These are phyloP conservation scores for Eutrema japonicum DNA, from an alignment of 345 rosid species.

Conservation along the genomic window DNA sequence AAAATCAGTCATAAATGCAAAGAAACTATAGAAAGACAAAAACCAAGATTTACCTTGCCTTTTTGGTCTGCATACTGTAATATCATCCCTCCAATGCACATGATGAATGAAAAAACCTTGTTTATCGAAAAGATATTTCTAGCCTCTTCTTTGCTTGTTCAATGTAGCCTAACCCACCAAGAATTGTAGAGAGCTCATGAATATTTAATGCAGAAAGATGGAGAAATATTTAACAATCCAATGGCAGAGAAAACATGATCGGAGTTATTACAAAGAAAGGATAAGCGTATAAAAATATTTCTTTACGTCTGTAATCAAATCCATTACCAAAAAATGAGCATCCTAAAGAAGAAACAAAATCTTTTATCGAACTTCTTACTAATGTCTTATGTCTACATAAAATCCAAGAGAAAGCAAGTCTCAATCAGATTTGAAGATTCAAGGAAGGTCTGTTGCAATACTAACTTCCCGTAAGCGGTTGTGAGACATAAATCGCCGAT, in stretches of 20 bases:
- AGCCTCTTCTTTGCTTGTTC: constrained; percentile 50
- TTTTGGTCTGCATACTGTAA: constrained; percentile 84
- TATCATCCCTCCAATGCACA: constrained; percentile 31
- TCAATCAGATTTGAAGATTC: too few relatives aligned
- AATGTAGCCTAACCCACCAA: constrained; percentile 65
- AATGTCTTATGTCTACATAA: constrained; percentile 20
- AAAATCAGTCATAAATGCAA: constrained; percentile 38
- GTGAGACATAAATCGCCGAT: too few relatives aligned
- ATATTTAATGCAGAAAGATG: constrained; percentile 40
- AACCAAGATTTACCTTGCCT: constrained; percentile 67
- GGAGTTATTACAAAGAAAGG: constrained; percentile 30
- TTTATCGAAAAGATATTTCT: constrained; percentile 31
- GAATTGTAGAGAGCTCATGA: constrained; percentile 48
- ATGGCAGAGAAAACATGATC: constrained; percentile 44
- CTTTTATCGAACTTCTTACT: constrained; percentile 21
- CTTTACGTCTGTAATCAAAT: constrained; percentile 21
- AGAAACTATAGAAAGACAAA: constrained; percentile 29
- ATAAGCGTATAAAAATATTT: constrained; percentile 21
- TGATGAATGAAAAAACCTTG: constrained; percentile 38
- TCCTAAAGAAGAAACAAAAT: constrained; percentile 31
- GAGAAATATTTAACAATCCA: constrained; percentile 21
- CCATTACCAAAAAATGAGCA: constrained; percentile 29
- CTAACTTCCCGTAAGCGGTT: too few relatives aligned
- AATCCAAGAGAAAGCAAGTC: too few relatives aligned
- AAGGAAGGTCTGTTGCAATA: too few relatives aligned